Base-by-base conservation (phyloP, 495 filamentous ascomycete genomes). In the Viridothelium virens region DNA sequence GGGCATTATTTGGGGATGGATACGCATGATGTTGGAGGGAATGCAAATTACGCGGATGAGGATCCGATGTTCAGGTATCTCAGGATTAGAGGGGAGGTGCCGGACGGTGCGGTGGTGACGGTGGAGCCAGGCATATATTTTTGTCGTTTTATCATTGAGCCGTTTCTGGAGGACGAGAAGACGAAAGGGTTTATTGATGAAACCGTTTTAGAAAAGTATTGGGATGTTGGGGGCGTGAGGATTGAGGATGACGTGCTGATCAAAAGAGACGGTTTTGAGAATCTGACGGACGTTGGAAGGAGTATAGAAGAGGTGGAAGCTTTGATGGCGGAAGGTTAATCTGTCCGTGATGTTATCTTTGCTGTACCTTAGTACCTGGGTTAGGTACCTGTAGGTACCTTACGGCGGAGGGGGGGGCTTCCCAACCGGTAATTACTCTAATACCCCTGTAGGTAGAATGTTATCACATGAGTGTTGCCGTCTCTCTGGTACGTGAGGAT, bases 81-180 rank as follows among this genome's bases (percentile, higher is more conserved):
- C 50, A 82, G 94, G 61, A 87, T 96, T n/a, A 78, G 94, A 53
- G 88, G 91, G 11, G 81, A 75, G 31, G 70, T 96, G 61, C 90
- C 90, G 14, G 88, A 85, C 1, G 87, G 88, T 33, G 86, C 86
- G 53, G 89, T 96, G 16, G 85, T 96, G 66, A 96, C 92, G 25
- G 91, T 96, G 47, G 92, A 96, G 77, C 92, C 92, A 56, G 92
- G 91, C 37, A 87, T 96, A 63, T 97, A 96, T 74, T 99, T 97
- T 74, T 96, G 92, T 75, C 82, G 85, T 53, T 97, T 93, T 73
- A 96, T 97, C 67, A 90, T 98, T 68, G 86, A 89, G 61, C 92
- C 91, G 5, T 92, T 86, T 73, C 73, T 95, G 61, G 81, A 86
- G 67, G 84, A 92, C 66, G 79, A 83, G 6, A 86, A 86, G 67